Base-by-base conservation (phyloP, 2,329 filamentous ascomycete genomes). In the Colletotrichum musae region DNA sequence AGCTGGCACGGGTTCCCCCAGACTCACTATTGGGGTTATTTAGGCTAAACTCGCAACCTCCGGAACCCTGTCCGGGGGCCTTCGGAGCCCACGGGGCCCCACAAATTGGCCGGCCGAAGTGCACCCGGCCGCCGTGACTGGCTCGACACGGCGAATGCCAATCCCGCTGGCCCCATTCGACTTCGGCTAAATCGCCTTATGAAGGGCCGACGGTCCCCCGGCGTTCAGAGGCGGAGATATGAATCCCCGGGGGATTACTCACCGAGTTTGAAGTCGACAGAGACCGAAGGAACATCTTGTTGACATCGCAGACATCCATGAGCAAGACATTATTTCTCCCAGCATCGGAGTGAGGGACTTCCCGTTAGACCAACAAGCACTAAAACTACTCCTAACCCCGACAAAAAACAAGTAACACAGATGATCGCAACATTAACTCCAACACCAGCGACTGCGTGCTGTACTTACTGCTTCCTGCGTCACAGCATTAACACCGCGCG, bases 41-140 rank as follows among this genome's bases (percentile, higher is more conserved):
- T 70, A 70, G 67, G 67, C 67, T 70, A 53, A 70, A 67, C 15
- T 53, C 26, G 39, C 26, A 57, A 41, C 51, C 47, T 50, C 61
- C 45, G 67, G 52, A 67, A 64, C 59, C 65, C 60, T 68, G 65
- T 54, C 60, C 53, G 59, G 41, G 12, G 12, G n/a, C 36, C 13
- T n/a, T 36, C 65, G 65, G 53, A 56, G 62, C 39, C 62, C 16
- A 67, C 57, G 62, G 67, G 45, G 45, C 56, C 26, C 67, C 67
- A 61, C 57, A 70, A 67, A 58, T 60, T n/a, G 48, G 24, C 58
- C 51, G 47, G 58, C 63, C 62, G 57, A 61, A 47, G 56, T 58
- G 58, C 36, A 56, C 56, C 67, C 54, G 62, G 67, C 18, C 12
- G 61, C 51, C 58, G 50, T 66, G 41, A 58, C 24, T 61, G 57